Evolutionary conservation across 805 yeast genomes (phyloP).

Genomic region (Candida suzukii): DNA sequence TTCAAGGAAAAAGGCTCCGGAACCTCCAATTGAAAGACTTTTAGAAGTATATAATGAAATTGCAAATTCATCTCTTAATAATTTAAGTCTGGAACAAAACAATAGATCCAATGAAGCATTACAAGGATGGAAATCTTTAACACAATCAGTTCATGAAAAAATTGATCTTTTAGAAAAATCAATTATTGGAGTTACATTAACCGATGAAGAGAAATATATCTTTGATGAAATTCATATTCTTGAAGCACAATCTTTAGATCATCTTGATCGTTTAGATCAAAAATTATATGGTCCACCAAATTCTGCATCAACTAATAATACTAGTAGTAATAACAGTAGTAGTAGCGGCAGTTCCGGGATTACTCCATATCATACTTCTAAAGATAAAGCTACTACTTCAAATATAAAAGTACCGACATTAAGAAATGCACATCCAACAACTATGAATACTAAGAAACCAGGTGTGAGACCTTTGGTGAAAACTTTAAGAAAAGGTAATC

Average conservation of each 20-base stretch:
- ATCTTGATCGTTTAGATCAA: slow-evolving; percentile 29
- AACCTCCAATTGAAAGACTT: slow-evolving; percentile 54
- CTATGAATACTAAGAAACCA: slow-evolving; percentile 18
- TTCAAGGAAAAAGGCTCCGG: slow-evolving; percentile 51
- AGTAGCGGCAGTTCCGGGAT: not conserved
- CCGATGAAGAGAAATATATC: slow-evolving; percentile 40
- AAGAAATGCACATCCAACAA: slow-evolving; percentile 20
- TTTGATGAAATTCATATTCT: slow-evolving; percentile 30
- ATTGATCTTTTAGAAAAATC: slow-evolving; percentile 45
- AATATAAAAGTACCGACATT: slow-evolving; percentile 19
- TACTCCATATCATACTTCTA: too few relatives aligned
- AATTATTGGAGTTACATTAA: slow-evolving; percentile 23
- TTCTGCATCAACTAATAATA: not conserved
- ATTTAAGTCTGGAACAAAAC: slow-evolving; percentile 51
- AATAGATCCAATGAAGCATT: slow-evolving; percentile 47
- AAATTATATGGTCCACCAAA: slow-evolving; percentile 5
- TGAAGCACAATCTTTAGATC: slow-evolving; percentile 29
- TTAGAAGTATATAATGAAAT: slow-evolving; percentile 55
- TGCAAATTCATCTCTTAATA: slow-evolving; percentile 51
- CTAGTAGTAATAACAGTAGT: not conserved
- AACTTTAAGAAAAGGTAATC: slow-evolving; percentile 6
- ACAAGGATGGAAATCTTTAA: slow-evolving; percentile 70
- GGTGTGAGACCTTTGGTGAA: slow-evolving; percentile 14
- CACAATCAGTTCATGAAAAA: slow-evolving; percentile 50
- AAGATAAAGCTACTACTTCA: slow-evolving; percentile 5